These are phyloP conservation scores for Cinnamomum chago DNA, from an alignment of 164 flowering plant genomes.

Conservation along the genomic window DNA sequence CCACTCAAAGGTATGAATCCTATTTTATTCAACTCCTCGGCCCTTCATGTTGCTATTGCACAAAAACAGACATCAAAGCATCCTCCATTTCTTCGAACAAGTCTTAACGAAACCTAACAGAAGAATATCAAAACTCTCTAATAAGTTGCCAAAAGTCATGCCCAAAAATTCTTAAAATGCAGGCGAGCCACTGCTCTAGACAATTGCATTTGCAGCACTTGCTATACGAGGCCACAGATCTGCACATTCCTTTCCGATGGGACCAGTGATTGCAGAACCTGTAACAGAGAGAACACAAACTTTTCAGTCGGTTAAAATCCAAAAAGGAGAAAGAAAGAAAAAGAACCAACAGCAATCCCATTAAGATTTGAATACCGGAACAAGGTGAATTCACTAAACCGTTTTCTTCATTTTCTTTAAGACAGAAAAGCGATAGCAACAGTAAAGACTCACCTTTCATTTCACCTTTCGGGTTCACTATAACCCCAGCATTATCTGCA, in stretches of 20 bases:
- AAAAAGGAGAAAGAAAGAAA: neutral
- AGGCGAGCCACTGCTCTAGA: constrained; percentile 8
- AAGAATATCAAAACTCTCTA: too few relatives aligned
- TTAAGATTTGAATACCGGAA: neutral
- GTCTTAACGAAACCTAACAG: too few relatives aligned
- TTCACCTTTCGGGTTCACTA: constrained; percentile 71
- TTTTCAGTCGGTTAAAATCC: neutral
- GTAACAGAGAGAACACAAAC: neutral
- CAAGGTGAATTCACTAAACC: too few relatives aligned
- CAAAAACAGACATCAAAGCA: too few relatives aligned
- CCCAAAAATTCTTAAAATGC: too few relatives aligned
- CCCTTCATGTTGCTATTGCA: too few relatives aligned
- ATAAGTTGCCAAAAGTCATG: too few relatives aligned
- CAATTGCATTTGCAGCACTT: constrained; percentile 51
- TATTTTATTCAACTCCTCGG: too few relatives aligned
- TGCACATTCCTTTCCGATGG: constrained; percentile 53
- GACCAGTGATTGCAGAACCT: constrained; percentile 50
- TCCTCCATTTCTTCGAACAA: too few relatives aligned
- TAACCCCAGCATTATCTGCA: constrained; percentile 75
- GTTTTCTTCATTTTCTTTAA: neutral
- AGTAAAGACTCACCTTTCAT: constrained; percentile 55
- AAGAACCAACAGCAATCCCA: neutral
- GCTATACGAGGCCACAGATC: constrained; percentile 51
- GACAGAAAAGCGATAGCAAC: neutral
- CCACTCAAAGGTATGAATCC: too few relatives aligned